These are phyloP conservation scores for Pleurotus tuber-regium DNA, from an alignment of 768 basidiomycete species.

Conservation along the genomic window DNA sequence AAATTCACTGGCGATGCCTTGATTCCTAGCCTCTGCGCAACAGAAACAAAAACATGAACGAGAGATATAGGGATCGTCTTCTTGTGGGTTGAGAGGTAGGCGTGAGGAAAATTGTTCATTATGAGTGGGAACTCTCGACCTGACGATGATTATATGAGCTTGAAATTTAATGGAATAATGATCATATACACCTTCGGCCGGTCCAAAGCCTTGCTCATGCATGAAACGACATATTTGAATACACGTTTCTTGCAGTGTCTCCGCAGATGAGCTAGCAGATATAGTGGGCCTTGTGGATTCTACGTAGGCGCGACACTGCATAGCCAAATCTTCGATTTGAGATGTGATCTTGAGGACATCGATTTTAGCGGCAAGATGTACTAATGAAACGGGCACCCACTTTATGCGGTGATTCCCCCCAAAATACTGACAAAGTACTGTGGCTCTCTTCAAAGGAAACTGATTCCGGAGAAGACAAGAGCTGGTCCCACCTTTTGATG, in stretches of 20 bases:
- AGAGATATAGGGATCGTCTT: constrained; percentile 58
- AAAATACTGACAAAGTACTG: constrained; percentile 51
- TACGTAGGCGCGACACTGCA: constrained; percentile 39
- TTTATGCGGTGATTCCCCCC: constrained; percentile 39
- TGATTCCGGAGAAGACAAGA: constrained; percentile 12
- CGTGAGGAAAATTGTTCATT: constrained; percentile 58
- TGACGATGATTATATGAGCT: constrained; percentile 20
- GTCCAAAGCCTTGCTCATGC: constrained; percentile 20
- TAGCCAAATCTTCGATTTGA: constrained; percentile 37
- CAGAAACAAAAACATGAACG: constrained; percentile 53
- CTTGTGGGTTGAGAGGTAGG: constrained; percentile 48
- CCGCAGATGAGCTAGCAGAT: constrained; percentile 27
- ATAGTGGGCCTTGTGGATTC: constrained; percentile 22
- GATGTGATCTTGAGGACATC: constrained; percentile 31
- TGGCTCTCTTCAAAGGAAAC: constrained; percentile 44
- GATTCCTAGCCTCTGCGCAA: constrained; percentile 51
- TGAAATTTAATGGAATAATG: too few species aligned
- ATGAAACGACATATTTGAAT: constrained; percentile 50
- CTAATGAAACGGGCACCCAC: too few species aligned
- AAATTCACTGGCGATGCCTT: constrained; percentile 53
- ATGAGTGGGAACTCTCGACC: constrained; percentile 39
- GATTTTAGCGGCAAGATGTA: too few species aligned
- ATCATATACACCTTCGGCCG: background rate
- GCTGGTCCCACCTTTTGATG: constrained; percentile 33
- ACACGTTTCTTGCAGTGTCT: constrained; percentile 33